Base-by-base conservation (phyloP, 345 rosid species). In the Hibiscus trionum region DNA sequence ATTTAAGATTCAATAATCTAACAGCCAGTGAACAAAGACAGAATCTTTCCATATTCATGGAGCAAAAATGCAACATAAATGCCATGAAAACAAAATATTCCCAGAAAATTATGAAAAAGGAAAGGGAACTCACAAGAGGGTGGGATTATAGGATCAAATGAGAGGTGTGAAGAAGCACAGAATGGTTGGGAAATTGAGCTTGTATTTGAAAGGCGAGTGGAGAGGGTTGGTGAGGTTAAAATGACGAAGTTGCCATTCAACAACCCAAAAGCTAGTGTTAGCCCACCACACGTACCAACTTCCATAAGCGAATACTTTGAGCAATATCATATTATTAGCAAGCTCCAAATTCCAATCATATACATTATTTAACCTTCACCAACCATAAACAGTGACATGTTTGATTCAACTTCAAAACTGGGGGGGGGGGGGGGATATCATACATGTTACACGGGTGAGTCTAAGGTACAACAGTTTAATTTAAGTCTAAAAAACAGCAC, bases 211-310 rank as follows among this genome's bases (percentile, higher is more conserved):
- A 15, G 19, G 19, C 0, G 19, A n/a, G 2, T 16, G 56, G 56
- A 52, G 11, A 42, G 11, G 56, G 56, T 52, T 52, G 56, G 56
- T 52, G n/a, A 14, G 56, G 17, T 16, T 52, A 9, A 52, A 52
- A 52, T 52, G 56, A 52, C 56, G 5, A 5, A 15, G 56, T 52
- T 66, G 70, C 56, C 70, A 46, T 17, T 66, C 70, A 66, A 66
- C 56, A 44, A 66, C 70, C 70, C 70, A 44, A 42, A 5, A 44
- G 3, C 15, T 11, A 53, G 26, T 53, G 7, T 16, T 35, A 7
- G 6, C 42, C 56, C 19, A 61, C 65, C 68, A 10, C 14, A 0
- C 27, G 1, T 50, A 50, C 52, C n/a, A 44, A 66, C 70, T 44
- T 7, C 14, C 35, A 10, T 5, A 2, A 42, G 8, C 19, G 7